Evolutionary conservation across 1,284 basidiomycete species (phyloP), one percentile per base, ranked within the genome.

Genomic region (Hemileia vastatrix): DNA sequence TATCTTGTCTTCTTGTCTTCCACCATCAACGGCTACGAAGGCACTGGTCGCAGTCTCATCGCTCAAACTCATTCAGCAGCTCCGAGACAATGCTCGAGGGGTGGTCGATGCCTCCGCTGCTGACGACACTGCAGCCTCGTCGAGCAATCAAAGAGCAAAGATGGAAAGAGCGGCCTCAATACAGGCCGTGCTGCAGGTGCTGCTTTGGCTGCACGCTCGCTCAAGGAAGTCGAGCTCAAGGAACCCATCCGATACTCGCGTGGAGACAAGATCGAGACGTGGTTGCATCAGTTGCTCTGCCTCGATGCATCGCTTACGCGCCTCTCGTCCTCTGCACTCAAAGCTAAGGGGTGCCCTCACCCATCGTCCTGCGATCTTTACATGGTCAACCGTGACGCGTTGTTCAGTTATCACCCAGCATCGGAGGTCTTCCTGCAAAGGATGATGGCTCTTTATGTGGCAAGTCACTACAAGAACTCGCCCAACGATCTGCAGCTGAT

Each of bases 11-110:
- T 97, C 81, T 86, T 98, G 82, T 89, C 92, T 1, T 95, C 91
- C n/a, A 98, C 94, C 1, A 93, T 98, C 79, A 97, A 97, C 74
- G 95, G 94, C 49, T 98, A 98, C 78, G 95, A 98, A 80, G 94
- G 94, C 21, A 98, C 94, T 0, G 94, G 94, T 18, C 87, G 94
- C 32, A 95, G 92, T 2, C 83, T 98, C 50, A n/a, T 93, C 90
- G 51, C 86, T 98, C 70, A 98, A 98, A 76, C 87, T 98, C 64
- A 88, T 98, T 66, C 90, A 96, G 77, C 92, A 96, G 77, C 83
- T 98, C 2, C 87, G 95, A 31, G 92, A 95, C 73, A 86, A 84
- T 73, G 88, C 87, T 0, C 82, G 87, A 2, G 82, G 84, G 2
- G 71, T 78, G 15, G 69, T 79, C 49, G 81, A 84, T 45, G 79